Evolutionary conservation across 1,284 basidiomycete genomes (phyloP), one percentile per base, ranked within the genome.

Genomic region (Schizopora paradoxa): DNA sequence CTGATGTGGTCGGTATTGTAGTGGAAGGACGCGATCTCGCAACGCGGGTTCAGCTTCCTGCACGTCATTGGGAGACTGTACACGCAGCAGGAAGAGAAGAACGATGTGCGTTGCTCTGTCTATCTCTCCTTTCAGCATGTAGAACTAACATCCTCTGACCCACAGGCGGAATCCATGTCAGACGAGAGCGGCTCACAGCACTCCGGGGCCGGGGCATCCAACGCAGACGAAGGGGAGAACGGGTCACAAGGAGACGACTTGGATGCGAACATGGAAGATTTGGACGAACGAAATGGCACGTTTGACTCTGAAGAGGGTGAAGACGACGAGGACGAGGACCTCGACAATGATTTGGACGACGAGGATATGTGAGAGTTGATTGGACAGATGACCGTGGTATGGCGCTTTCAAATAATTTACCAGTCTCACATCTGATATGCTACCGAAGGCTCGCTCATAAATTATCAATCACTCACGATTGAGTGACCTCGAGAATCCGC

Each of bases 21-120:
- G 44, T 48, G 47, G 83, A 82, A 72, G 45, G 54, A 69, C 13
- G 67, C 67, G 38, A 75, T 87, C 19, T 75, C 74, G 52, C 78
- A 77, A 49, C 72, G 84, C 34, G 86, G 87, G 7, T 80, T 72
- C 51, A 69, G 63, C 46, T 87, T 77, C 59, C 67, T 86, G 19
- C 71, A 89, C 19, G 85, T 86, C 5, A 80, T 88, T 41, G 86
- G 86, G 5, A 74, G 77, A 35, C 71, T 72, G 37, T 67, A 82
- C 47, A 90, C 86, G 7, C 77, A 82, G 51, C 74, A 82, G 51
- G 86, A 90, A 58, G 86, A 90, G 63, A 86, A 85, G 66, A 88
- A 86, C 56, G 87, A 90, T 58, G 86, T 87, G 48, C 47, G 78
- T 66, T 18, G n/a, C 25, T 23, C 22, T 10, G 11, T 40, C 25